These are phyloP conservation scores for Ophiostoma sp. DNA, from an alignment of 2,329 filamentous ascomycete species.

Conservation along the genomic window DNA sequence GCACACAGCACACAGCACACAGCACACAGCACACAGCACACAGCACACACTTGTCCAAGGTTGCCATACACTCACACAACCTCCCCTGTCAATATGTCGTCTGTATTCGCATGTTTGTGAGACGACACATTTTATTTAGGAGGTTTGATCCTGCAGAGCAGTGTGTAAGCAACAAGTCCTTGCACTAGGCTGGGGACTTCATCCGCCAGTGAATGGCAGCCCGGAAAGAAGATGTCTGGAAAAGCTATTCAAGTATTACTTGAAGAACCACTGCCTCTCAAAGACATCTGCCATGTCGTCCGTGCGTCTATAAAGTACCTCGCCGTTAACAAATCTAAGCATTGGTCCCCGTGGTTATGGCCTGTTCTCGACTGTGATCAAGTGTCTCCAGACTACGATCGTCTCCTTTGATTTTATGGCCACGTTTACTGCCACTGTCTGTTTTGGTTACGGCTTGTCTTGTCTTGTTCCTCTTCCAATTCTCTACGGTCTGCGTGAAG, in stretches of 20 bases:
- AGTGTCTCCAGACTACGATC: background rate
- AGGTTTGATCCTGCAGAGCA: too few species aligned
- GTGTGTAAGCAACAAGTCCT: too few species aligned
- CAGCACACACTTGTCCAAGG: background rate
- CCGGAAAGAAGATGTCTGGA: too few species aligned
- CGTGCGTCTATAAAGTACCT: background rate
- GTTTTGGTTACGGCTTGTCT: too few species aligned
- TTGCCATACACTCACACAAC: background rate
- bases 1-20: background rate
- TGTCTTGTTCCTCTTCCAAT: too few species aligned
- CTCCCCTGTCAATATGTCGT: slow-evolving; percentile 8
- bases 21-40: background rate
- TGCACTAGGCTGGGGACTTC: too few species aligned
- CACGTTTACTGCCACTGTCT: too few species aligned
- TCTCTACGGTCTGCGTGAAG: too few species aligned
- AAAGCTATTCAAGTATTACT: background rate
- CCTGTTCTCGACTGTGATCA: background rate
- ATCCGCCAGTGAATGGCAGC: too few species aligned
- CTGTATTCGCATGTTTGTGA: background rate
- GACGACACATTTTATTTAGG: background rate
- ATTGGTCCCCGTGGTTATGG: background rate
- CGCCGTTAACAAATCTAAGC: background rate
- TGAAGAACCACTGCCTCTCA: background rate
- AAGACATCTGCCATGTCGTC: background rate
- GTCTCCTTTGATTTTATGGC: background rate